Conservation (phyloP, 805 yeast genomes). For the Scheffersomyces spartinae region DNA sequence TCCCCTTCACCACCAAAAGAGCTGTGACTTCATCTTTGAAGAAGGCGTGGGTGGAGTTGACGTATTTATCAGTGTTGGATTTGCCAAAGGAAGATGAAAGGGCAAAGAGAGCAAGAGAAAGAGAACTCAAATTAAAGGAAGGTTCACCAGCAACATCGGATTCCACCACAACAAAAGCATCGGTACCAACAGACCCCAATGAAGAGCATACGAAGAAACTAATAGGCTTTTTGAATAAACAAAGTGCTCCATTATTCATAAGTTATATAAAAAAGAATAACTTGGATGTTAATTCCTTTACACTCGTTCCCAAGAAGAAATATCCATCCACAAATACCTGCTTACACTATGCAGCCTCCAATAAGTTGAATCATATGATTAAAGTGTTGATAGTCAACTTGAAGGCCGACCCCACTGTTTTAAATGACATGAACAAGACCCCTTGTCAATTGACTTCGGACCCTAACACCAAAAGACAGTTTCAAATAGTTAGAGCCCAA, state of each 20-base stretch:
- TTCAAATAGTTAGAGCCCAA: conserved; percentile 54
- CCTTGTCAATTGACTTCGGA: conserved; percentile 57
- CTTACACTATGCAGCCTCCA: conserved; percentile 65
- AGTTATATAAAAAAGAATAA: conserved; percentile 49
- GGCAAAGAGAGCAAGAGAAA: conserved; percentile 16
- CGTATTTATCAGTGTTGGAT: conserved; percentile 43
- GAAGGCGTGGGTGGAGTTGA: conserved; percentile 71
- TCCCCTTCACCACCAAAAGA: conserved; percentile 85
- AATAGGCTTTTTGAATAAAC: conserved; percentile 49
- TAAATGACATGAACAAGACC: conserved; percentile 44
- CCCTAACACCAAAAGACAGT: conserved; percentile 35
- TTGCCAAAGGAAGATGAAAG: conserved; percentile 39
- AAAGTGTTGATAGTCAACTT: conserved; percentile 47
- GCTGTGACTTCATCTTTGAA: conserved; percentile 77
- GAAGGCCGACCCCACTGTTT: conserved; percentile 58
- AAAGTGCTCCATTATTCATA: conserved; percentile 65
- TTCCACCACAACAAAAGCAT: conserved; percentile 4
- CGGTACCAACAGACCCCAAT: conserved; percentile 14
- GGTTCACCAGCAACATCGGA: conserved; percentile 7
- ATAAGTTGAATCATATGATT: conserved; percentile 59
- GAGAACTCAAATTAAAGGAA: conserved; percentile 10
- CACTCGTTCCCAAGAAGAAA: conserved; percentile 42
- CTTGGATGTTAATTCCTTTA: conserved; percentile 40
- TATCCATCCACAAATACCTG: conserved; percentile 56
- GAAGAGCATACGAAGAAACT: conserved; percentile 51